Conservation (phyloP, 106 monocot species). For the Iris macrosiphon region DNA sequence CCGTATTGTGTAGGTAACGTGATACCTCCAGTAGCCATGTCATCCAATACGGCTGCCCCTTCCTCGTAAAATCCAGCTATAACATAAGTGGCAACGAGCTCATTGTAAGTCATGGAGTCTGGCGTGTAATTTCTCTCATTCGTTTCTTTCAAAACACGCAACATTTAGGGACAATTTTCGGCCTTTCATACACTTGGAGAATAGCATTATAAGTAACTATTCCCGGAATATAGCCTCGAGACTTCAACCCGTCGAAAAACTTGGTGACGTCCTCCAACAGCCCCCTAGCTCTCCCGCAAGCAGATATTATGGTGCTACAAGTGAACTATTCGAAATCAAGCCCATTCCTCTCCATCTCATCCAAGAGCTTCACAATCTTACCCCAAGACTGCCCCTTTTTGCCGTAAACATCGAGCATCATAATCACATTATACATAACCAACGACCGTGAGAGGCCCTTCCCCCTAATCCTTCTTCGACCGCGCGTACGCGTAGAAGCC, state of each 20-base stretch:
- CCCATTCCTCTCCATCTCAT: constrained; percentile 52
- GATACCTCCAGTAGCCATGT: constrained; percentile 59
- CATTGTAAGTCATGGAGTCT: constrained; percentile 80
- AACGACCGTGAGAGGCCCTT: constrained; percentile 56
- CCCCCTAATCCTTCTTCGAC: constrained; percentile 34
- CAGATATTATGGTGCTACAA: constrained; percentile 74
- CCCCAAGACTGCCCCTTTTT: constrained; percentile 64
- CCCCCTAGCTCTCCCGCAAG: constrained; percentile 78
- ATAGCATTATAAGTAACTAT: constrained; percentile 73
- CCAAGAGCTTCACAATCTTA: constrained; percentile 45
- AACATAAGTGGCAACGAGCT: constrained; percentile 72
- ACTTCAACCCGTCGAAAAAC: constrained; percentile 55
- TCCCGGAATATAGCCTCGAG: constrained; percentile 51
- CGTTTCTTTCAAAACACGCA: constrained; percentile 76
- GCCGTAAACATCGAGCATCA: constrained; percentile 76
- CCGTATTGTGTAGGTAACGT: constrained; percentile 77
- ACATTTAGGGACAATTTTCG: constrained; percentile 43
- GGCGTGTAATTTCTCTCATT: constrained; percentile 46
- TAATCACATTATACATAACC: constrained; percentile 90
- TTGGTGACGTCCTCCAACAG: constrained; percentile 61
- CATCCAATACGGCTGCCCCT: constrained; percentile 48
- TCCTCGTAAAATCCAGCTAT: constrained; percentile 71
- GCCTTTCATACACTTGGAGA: constrained; percentile 77
- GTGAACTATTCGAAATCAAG: constrained; percentile 84
- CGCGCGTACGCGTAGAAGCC: constrained; percentile 56